Percentiles rank a stretch among this genome's conserved stretches.
Conservation (phyloP, 352 stramenopile genomes). For the Globisporangium spinosum region DNA sequence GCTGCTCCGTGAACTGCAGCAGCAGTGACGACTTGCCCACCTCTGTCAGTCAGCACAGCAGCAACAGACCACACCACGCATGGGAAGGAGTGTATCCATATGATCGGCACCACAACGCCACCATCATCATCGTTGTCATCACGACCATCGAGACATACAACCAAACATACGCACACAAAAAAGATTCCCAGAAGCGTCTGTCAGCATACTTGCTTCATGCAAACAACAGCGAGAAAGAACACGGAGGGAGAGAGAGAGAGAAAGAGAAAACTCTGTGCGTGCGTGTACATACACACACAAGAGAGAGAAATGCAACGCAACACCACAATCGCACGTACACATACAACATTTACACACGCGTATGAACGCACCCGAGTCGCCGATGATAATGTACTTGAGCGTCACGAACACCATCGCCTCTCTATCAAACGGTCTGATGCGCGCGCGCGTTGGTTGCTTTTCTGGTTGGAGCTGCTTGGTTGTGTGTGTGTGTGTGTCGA, state of each 20-base stretch:
- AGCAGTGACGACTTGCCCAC: constrained; percentile 90
- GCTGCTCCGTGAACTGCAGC: constrained; percentile 89
- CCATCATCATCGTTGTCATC: neutral
- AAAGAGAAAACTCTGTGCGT: no score
- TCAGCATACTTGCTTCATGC: neutral
- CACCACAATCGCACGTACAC: neutral
- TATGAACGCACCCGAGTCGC: constrained; percentile 52
- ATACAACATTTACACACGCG: neutral
- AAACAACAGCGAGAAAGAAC: constrained; percentile 2
- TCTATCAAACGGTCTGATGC: neutral
- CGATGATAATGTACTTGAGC: constrained; percentile 90
- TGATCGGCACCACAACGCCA: neutral
- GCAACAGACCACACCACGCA: no score
- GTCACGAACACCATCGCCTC: constrained; percentile 79
- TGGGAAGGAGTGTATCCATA: neutral
- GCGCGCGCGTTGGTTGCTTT: neutral
- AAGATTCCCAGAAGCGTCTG: neutral
- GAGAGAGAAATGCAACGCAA: neutral
- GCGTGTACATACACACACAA: neutral
- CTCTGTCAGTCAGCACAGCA: constrained; percentile 25
- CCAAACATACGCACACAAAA: neutral
- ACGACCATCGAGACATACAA: neutral
- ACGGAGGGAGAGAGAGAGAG: neutral
- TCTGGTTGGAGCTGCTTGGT: neutral
- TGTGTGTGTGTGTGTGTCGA: constrained; percentile 1